phyloP scores from a whole-genome alignment of 352 stramenopile genomes.

The Phytophthora parvispora region DNA sequence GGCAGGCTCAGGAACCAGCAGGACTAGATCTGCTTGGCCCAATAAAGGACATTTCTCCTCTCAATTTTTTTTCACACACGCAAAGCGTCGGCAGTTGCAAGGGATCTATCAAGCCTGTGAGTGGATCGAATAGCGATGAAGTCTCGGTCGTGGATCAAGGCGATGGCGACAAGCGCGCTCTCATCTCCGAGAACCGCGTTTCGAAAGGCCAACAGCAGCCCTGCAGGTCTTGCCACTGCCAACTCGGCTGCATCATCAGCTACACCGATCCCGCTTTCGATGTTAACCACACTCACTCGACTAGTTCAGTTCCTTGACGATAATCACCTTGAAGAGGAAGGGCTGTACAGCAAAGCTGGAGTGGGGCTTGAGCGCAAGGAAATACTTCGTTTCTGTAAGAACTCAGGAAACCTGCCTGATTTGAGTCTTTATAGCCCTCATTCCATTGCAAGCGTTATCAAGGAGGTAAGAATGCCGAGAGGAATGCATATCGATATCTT shows the following conservation, averaged over 20 bases:
- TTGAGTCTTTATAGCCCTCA: conserved; percentile 53
- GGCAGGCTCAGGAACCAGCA: neutral
- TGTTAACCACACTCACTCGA: conserved; percentile 41
- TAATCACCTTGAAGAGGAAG: conserved; percentile 55
- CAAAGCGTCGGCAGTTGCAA: conserved; percentile 33
- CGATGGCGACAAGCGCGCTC: conserved; percentile 25
- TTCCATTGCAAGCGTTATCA: conserved; percentile 52
- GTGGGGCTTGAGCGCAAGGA: conserved; percentile 30
- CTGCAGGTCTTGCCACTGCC: neutral
- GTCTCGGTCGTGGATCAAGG: conserved; percentile 36
- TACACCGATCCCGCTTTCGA: conserved; percentile 39
- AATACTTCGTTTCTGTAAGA: conserved; percentile 26
- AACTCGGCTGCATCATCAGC: neutral
- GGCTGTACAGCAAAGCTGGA: conserved; percentile 56
- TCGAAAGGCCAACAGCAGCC: conserved; percentile 23
- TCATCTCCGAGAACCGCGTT: conserved; percentile 25
- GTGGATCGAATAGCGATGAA: conserved; percentile 23
- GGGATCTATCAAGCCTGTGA: neutral
- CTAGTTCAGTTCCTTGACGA: conserved; percentile 61
- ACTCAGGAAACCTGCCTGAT: conserved; percentile 33
- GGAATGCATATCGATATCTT: neutral
- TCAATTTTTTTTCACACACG: conserved; percentile 4
- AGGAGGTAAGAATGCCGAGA: conserved; percentile 48
- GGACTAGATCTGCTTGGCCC: neutral
- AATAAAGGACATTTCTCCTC: too few relatives aligned